A percentile compares a stretch with the other conserved stretches of the same genome.
These are phyloP conservation scores for Ophiostoma novo-ulmi DNA, from an alignment of 2,329 filamentous ascomycete species.

Conservation along the genomic window DNA sequence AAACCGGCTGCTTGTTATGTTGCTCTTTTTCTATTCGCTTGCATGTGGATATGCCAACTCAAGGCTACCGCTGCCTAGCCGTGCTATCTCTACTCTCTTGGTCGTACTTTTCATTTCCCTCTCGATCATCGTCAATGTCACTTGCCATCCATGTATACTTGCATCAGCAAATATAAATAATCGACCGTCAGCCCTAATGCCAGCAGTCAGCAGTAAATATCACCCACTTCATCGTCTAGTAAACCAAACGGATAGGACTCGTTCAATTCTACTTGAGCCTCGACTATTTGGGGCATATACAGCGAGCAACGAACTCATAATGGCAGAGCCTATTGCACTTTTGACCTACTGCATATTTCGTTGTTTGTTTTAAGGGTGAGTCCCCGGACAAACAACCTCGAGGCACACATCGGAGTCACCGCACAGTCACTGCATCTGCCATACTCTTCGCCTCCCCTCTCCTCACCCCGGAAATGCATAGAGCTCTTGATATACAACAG, in stretches of 20 bases:
- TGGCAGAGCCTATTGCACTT: neutral
- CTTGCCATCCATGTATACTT: neutral
- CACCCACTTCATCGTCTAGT: neutral
- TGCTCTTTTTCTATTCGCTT: neutral
- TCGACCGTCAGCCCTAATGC: slow-evolving; percentile 4
- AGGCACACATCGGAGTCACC: neutral
- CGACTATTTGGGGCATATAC: neutral
- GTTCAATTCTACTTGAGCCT: neutral
- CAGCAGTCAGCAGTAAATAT: neutral
- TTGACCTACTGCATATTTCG: neutral
- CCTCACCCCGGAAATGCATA: neutral
- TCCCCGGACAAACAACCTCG: neutral
- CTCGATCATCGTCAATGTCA: neutral
- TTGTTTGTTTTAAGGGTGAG: neutral
- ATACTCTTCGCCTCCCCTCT: neutral
- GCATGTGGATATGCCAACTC: neutral
- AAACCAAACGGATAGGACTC: neutral
- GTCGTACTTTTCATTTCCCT: neutral
- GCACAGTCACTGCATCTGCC: neutral
- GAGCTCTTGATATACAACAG: too few relatives aligned
- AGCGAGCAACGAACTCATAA: neutral
- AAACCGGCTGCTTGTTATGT: neutral
- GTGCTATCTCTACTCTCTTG: neutral
- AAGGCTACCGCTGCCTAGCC: neutral
- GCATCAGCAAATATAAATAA: neutral